Evolutionary conservation across 1,139 yeast species (phyloP).

Genomic region (Saccharomycopsis hybrid): DNA sequence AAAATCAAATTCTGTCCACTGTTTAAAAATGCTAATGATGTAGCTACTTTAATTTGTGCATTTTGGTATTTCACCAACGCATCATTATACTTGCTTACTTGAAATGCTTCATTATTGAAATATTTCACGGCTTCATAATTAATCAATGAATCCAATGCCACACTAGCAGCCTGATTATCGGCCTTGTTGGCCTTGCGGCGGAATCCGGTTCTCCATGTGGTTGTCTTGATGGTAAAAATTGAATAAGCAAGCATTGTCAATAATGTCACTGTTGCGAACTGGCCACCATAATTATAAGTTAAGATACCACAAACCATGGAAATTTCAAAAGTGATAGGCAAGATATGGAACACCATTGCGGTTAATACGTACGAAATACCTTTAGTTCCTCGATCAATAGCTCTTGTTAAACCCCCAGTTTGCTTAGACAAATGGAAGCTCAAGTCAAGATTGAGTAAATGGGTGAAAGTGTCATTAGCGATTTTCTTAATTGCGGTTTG

Average conservation of each 20-base stretch:
- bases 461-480: constrained; percentile 81
- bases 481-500: constrained; percentile 91
- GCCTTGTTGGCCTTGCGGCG: constrained; percentile 90
- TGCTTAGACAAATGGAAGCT: constrained; percentile 88
- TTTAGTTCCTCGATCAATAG: constrained; percentile 95
- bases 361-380: constrained; percentile 90
- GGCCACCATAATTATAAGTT: constrained; percentile 83
- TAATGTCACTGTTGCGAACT: constrained; percentile 85
- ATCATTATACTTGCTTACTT: constrained; percentile 72
- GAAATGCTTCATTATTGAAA: constrained; percentile 81
- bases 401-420: constrained; percentile 94
- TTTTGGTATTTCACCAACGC: constrained; percentile 72
- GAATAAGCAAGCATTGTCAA: constrained; percentile 85
- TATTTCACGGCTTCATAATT: constrained; percentile 93
- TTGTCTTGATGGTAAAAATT: constrained; percentile 79
- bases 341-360: constrained; percentile 94
- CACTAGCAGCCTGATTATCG: constrained; percentile 89
- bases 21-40: constrained; percentile 83
- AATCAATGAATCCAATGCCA: constrained; percentile 88
- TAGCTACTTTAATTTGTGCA: constrained; percentile 83
- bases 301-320: constrained; percentile 88
- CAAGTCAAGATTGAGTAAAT: constrained; percentile 75
- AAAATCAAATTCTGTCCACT: constrained; percentile 91
- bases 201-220: constrained; percentile 94
- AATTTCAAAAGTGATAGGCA: constrained; percentile 90